Conservation (phyloP, 2,329 filamentous ascomycete genomes). For the Fusarium chlamydosporum region DNA sequence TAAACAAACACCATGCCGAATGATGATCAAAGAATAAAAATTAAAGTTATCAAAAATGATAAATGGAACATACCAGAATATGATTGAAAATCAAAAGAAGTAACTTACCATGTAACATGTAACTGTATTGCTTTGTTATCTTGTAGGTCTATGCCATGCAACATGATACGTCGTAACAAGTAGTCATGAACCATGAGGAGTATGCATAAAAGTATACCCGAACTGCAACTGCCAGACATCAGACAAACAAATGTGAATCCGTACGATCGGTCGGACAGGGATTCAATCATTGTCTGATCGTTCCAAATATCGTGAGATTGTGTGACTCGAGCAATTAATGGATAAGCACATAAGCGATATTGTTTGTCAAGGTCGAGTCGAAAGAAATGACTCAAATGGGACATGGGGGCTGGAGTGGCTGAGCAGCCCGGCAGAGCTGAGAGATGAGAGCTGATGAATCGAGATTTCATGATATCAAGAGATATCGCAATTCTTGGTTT, state of each 20-base stretch:
- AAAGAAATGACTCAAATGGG: conserved; percentile 9
- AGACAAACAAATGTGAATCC: not conserved
- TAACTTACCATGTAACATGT: not conserved
- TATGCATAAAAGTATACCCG: not conserved
- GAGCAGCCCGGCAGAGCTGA: conserved; percentile 3
- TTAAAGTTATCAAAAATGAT: no score
- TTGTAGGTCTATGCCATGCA: not conserved
- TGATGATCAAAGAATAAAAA: not conserved
- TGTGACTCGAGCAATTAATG: conserved; percentile 12
- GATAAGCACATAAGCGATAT: conserved; percentile 11
- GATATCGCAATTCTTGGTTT: conserved; percentile 12
- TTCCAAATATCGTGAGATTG: conserved; percentile 26
- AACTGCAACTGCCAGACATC: not conserved
- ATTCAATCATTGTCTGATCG: conserved; percentile 5
- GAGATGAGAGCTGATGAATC: conserved; percentile 9
- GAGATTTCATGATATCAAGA: conserved; percentile 22
- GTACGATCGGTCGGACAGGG: conserved; percentile 1
- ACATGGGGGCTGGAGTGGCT: conserved; percentile 11
- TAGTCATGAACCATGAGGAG: not conserved
- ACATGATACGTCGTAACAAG: not conserved
- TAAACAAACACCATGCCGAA: conserved; percentile 5
- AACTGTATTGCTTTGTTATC: no score
- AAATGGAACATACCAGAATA: not conserved
- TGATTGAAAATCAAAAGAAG: not conserved
- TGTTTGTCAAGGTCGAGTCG: conserved; percentile 2